Conservation (phyloP, 2,329 filamentous ascomycete species). For the Leptodontidium sp. region DNA sequence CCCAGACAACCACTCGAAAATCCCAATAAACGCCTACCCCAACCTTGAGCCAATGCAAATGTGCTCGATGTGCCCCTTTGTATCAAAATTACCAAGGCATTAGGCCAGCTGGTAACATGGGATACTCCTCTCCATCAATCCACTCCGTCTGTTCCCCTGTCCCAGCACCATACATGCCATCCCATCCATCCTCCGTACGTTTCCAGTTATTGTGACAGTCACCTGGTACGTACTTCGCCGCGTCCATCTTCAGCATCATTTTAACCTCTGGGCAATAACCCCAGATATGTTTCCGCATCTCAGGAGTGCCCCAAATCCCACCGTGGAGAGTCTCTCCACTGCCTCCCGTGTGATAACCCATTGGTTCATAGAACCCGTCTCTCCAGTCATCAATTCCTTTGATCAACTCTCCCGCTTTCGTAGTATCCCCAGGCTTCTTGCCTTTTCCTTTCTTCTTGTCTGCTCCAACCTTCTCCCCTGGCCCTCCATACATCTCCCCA, state of each 20-base stretch:
- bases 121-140: constrained; percentile 46
- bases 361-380: constrained; percentile 61
- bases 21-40: constrained; percentile 4
- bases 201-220: constrained; percentile 57
- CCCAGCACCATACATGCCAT: constrained; percentile 31
- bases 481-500: constrained; percentile 56
- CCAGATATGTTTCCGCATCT: constrained; percentile 59
- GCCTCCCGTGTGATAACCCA: constrained; percentile 65
- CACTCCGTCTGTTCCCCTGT: constrained; percentile 36
- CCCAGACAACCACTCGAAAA: not conserved
- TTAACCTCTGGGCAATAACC: constrained; percentile 67
- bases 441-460: constrained; percentile 38
- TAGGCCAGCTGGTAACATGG: constrained; percentile 43
- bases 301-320: constrained; percentile 58
- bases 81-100: constrained; percentile 41
- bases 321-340: constrained; percentile 55
- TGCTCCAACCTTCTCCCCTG: constrained; percentile 40
- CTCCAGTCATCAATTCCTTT: constrained; percentile 59
- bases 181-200: constrained; percentile 44
- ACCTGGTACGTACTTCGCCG: constrained; percentile 58
- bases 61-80: not conserved
- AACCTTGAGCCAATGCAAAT: not conserved
- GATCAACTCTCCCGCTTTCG: constrained; percentile 44
- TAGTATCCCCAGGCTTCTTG: constrained; percentile 34
- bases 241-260: constrained; percentile 64